Percentiles rank a stretch among this genome's conserved stretches.
Evolutionary conservation across 805 yeast species (phyloP).

Genomic region (Dipodascus geniculatus): DNA sequence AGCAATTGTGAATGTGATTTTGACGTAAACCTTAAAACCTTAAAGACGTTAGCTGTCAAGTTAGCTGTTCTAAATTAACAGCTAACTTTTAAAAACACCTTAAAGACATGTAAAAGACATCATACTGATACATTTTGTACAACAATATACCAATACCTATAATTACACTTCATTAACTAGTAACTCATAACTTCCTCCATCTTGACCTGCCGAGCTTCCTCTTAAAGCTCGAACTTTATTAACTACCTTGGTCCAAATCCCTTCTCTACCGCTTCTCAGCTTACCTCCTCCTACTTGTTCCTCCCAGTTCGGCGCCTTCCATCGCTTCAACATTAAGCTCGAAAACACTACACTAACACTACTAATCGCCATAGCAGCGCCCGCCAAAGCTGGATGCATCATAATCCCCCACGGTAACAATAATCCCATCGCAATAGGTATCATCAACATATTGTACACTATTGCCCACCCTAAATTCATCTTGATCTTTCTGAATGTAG

Average conservation of each 20-base stretch:
- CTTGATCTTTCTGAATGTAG: slow-evolving; percentile 67
- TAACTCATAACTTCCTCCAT: neutral
- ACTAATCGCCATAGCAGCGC: slow-evolving; percentile 87
- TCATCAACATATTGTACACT: slow-evolving; percentile 73
- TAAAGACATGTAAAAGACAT: no score
- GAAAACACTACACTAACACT: slow-evolving; percentile 81
- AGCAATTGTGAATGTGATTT: no score
- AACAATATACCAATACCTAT: no score
- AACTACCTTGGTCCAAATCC: no score
- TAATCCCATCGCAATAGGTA: slow-evolving; percentile 93
- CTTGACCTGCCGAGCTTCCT: no score
- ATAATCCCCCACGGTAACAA: slow-evolving; percentile 61
- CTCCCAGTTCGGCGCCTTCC: slow-evolving; percentile 21
- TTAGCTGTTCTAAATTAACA: no score
- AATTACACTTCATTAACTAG: neutral
- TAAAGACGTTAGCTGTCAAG: no score
- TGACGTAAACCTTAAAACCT: no score
- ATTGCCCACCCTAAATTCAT: slow-evolving; percentile 78
- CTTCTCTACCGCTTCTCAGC: neutral
- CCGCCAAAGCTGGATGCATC: slow-evolving; percentile 82
- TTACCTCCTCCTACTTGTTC: neutral
- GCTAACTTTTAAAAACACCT: no score
- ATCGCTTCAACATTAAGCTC: slow-evolving; percentile 60
- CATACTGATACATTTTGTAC: no score
- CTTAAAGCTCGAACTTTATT: no score